These are phyloP conservation scores for Basidioascus undulatus DNA, from an alignment of 768 basidiomycete genomes.

Conservation along the genomic window DNA sequence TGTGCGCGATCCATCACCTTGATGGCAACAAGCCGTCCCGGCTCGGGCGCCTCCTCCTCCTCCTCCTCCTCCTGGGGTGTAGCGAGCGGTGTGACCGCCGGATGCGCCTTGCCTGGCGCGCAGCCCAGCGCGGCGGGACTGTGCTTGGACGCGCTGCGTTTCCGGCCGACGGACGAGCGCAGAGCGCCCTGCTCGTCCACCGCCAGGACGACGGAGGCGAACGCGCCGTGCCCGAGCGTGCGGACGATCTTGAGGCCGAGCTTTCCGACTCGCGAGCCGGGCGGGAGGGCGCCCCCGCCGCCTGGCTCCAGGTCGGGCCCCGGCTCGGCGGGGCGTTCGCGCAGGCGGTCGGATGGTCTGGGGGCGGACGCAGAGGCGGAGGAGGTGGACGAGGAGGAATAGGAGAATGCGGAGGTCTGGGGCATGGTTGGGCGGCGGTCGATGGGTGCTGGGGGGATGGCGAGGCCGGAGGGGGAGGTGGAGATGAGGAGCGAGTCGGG, in stretches of 20 bases:
- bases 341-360: too few species aligned
- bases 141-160: conserved; percentile 12
- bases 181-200: conserved; percentile 21
- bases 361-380: too few species aligned
- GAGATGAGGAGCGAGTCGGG: too few species aligned
- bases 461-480: too few species aligned
- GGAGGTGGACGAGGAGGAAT: too few species aligned
- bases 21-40: conserved; percentile 27
- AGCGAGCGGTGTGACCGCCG: conserved; percentile 18
- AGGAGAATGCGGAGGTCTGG: too few species aligned
- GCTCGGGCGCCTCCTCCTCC: conserved; percentile 8
- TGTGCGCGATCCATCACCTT: conserved; percentile 27
- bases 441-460: too few species aligned
- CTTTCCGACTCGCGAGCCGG: too few species aligned
- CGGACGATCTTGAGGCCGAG: conserved; percentile 24
- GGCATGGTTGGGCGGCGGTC: too few species aligned
- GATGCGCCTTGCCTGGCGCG: conserved; percentile 18
- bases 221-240: conserved; percentile 43
- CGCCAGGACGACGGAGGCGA: conserved; percentile 53
- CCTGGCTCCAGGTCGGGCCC: too few species aligned
- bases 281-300: too few species aligned
- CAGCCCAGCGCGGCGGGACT: not conserved
- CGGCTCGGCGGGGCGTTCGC: too few species aligned
- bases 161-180: conserved; percentile 2
- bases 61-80: conserved; percentile 11